Conservation (phyloP, 192 early-diverging fungal genomes). For the Dissophora ornata region DNA sequence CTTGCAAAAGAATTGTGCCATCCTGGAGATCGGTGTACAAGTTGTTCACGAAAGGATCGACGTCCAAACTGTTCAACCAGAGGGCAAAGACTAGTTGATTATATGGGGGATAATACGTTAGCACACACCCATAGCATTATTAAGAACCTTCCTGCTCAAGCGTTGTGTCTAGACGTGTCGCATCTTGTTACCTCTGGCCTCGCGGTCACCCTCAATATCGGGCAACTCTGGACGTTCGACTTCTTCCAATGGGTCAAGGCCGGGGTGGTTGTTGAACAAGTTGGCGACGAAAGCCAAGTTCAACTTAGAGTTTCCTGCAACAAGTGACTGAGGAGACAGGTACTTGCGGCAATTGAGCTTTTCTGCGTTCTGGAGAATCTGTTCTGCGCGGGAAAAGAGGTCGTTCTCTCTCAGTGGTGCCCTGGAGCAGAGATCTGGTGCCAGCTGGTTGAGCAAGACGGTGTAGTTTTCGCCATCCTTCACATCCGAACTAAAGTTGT, state of each 20-base stretch:
- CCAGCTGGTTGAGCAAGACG: constrained; percentile 91
- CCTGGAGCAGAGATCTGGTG: constrained; percentile 82
- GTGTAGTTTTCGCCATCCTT: constrained; percentile 97
- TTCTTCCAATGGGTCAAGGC: constrained; percentile 90
- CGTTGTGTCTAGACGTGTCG: not conserved
- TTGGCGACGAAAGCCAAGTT: constrained; percentile 99
- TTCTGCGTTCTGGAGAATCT: constrained; percentile 90
- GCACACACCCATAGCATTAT: not conserved
- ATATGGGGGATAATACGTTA: not conserved
- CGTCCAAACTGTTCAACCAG: constrained; percentile 98
- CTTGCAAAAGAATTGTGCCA: constrained; percentile 92
- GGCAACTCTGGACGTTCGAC: constrained; percentile 94
- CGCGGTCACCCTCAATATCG: constrained; percentile 83
- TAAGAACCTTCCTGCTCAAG: no score
- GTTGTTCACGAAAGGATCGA: constrained; percentile 98
- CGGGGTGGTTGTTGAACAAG: constrained; percentile 97
- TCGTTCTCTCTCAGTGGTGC: constrained; percentile 85
- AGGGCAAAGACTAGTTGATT: constrained; percentile 95
- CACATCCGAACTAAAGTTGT: constrained; percentile 93
- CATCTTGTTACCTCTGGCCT: constrained; percentile 73
- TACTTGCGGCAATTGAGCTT: constrained; percentile 95
- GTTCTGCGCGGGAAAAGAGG: constrained; percentile 84
- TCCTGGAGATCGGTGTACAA: constrained; percentile 94
- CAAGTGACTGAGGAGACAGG: constrained; percentile 91
- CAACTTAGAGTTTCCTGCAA: constrained; percentile 95